Evolutionary conservation across 495 filamentous ascomycete species (phyloP), one percentile per base, ranked within the genome.

Genomic region (Annulohypoxylon stygium): DNA sequence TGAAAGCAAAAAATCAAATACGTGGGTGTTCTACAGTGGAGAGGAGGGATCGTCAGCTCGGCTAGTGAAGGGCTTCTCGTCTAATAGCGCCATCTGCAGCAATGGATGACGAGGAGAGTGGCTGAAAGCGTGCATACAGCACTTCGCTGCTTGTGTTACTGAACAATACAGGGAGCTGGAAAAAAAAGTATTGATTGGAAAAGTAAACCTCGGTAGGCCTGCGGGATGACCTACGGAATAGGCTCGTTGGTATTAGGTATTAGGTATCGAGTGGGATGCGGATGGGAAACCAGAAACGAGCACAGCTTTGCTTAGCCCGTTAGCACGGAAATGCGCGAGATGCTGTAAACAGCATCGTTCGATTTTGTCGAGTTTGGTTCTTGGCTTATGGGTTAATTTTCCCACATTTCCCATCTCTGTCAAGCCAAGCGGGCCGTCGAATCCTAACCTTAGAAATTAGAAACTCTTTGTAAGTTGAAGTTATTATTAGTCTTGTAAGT

Each of bases 101-200:
- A 64, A 11, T 37, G 58, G 70, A 59, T 57, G 63, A 71, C 59
- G 69, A 67, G 16, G 59, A 62, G 48, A 69, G 66, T 70, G 67
- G 71, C 71, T 74, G 57, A 64, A 66, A 74, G 8, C 65, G 16
- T 70, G 62, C 67, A 70, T 63, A 74, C 58, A 30, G 58, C 45
- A 41, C 30, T 74, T 74, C 55, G 36, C 65, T 67, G 65, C 57
- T 70, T 75, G 72, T 70, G 67, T 57, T 45, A 74, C 71, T 63
- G 50, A 69, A 51, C 58, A 47, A 20, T 30, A 63, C 58, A 71
- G 61, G 63, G 61, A 47, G 66, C 55, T 69, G 57, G 57, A 60
- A 34, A 43, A 34, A 43, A 39, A 10, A 30, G 30, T 30, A 30
- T 30, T 2, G 30, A 30, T 30, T 68, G 55, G 55, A 59, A 33